Evolutionary conservation across 306 rosid species (phyloP).

Genomic region (Castanopsis chinensis): DNA sequence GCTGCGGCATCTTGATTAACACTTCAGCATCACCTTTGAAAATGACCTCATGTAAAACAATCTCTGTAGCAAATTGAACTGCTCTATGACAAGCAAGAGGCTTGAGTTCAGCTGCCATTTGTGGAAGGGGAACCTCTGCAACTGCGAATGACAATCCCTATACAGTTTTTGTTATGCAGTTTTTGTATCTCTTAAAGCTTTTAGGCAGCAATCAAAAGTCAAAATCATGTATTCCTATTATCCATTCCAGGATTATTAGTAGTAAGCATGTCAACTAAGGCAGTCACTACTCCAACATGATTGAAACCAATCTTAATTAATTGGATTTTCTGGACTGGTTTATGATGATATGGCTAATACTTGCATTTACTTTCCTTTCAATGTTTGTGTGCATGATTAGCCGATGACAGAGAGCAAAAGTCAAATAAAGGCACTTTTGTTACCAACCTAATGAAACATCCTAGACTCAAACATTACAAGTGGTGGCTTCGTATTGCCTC

Average conservation of each 20-base stretch:
- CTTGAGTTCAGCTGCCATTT: no score
- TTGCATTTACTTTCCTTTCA: not conserved
- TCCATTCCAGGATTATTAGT: not conserved
- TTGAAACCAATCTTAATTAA: not conserved
- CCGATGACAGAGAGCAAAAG: constrained; percentile 13
- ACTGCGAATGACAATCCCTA: no score
- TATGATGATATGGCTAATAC: not conserved
- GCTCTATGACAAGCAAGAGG: no score
- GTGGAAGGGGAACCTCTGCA: no score
- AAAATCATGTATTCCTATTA: not conserved
- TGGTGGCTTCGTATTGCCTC: constrained; percentile 51
- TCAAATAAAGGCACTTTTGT: constrained; percentile 1
- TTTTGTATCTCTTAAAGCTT: not conserved
- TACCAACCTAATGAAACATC: constrained; percentile 11
- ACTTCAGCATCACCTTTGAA: no score
- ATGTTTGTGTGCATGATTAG: constrained; percentile 15
- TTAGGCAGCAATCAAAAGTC: not conserved
- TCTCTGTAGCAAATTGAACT: no score
- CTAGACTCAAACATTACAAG: constrained; percentile 25
- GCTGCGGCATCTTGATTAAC: no score
- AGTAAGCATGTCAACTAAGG: not conserved
- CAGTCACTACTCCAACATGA: not conserved
- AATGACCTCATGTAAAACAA: no score
- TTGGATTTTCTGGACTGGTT: not conserved
- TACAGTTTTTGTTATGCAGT: not conserved